Conservation (phyloP, 495 filamentous ascomycete species). For the Aspergillus nidulans region DNA sequence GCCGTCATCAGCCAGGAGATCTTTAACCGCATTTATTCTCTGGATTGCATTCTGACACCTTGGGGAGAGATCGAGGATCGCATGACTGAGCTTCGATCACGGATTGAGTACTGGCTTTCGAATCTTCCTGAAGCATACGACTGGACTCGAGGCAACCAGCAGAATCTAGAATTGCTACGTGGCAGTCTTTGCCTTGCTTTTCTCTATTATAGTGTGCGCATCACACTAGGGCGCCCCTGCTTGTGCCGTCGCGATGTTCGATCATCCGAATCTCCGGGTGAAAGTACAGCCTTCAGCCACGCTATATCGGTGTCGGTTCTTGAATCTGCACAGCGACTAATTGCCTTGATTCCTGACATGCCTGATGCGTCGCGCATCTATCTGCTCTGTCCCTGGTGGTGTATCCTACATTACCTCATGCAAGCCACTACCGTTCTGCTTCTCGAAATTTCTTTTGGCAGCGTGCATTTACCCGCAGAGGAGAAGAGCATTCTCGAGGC, state of each 20-base stretch:
- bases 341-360: conserved; percentile 49
- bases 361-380: conserved; percentile 48
- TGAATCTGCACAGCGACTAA: conserved; percentile 48
- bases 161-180: conserved; percentile 31
- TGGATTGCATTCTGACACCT: conserved; percentile 46
- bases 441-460: conserved; percentile 56
- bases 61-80: conserved; percentile 58
- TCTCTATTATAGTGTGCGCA: conserved; percentile 55
- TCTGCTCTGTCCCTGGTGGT: conserved; percentile 61
- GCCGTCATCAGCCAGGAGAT: conserved; percentile 52
- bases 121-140: conserved; percentile 49
- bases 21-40: conserved; percentile 54
- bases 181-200: conserved; percentile 49
- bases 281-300: conserved; percentile 48
- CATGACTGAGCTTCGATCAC: conserved; percentile 48
- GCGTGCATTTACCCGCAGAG: conserved; percentile 50
- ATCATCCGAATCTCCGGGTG: conserved; percentile 19
- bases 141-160: conserved; percentile 38
- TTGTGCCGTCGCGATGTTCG: conserved; percentile 56
- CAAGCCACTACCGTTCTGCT: conserved; percentile 58
- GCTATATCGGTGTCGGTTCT: conserved; percentile 52
- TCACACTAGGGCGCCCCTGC: conserved; percentile 60
- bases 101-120: conserved; percentile 51
- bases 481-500: conserved; percentile 42
- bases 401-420: conserved; percentile 60